phyloP scores from a whole-genome alignment of 1,284 basidiomycete genomes.

The Malassezia japonica region DNA sequence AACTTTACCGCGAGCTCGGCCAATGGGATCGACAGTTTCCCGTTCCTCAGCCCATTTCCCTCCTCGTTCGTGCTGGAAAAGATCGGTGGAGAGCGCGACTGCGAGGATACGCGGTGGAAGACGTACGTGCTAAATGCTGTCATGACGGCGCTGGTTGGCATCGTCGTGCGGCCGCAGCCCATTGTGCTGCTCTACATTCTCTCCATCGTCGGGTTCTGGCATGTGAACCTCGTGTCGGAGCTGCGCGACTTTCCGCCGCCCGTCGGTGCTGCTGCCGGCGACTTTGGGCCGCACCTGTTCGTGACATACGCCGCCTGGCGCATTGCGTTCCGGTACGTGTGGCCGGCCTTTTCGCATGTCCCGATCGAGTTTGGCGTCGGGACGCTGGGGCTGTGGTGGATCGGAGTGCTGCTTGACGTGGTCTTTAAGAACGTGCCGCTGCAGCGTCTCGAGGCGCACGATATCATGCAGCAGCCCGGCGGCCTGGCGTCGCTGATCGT shows the following conservation, averaged over 20 bases:
- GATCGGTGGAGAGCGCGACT: constrained; percentile 54
- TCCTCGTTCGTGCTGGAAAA: constrained; percentile 53
- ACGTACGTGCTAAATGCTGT: constrained; percentile 34
- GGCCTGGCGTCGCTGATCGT: constrained; percentile 65
- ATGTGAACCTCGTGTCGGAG: constrained; percentile 69
- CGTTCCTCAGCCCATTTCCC: constrained; percentile 68
- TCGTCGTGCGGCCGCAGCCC: constrained; percentile 63
- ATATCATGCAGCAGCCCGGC: constrained; percentile 61
- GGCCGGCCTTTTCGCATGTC: constrained; percentile 61
- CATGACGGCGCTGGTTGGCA: constrained; percentile 60
- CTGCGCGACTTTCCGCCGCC: constrained; percentile 54
- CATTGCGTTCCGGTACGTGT: constrained; percentile 62
- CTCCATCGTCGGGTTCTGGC: constrained; percentile 78
- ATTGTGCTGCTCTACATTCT: constrained; percentile 59
- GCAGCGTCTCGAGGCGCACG: constrained; percentile 59
- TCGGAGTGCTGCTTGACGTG: constrained; percentile 53
- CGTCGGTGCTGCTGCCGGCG: constrained; percentile 61
- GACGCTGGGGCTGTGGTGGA: constrained; percentile 71
- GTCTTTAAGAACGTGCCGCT: constrained; percentile 41
- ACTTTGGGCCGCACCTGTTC: constrained; percentile 70
- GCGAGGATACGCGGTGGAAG: constrained; percentile 59
- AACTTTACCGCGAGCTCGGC: constrained; percentile 58
- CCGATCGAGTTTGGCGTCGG: constrained; percentile 65
- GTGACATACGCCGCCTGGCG: constrained; percentile 72
- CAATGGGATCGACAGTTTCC: constrained; percentile 62